Conservation (phyloP, 345 rosid genomes). For the Citrus glauca region DNA sequence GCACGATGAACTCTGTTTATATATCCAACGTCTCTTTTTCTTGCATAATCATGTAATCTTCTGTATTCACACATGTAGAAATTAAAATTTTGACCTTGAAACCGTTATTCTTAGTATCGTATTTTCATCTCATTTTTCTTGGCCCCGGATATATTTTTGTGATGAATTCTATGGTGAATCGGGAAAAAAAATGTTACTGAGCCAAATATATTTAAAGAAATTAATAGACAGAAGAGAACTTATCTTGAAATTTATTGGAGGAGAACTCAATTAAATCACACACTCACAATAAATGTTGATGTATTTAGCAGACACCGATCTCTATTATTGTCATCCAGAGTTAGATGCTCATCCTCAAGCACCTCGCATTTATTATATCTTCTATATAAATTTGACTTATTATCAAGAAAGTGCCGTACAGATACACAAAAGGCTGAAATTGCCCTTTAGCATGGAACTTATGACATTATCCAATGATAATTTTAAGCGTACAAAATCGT, state of each 20-base stretch:
- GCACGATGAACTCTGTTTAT: background rate
- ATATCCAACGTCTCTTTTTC: background rate
- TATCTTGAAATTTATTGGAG: conserved; percentile 17
- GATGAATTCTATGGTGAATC: background rate
- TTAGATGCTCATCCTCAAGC: conserved; percentile 22
- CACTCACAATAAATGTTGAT: conserved; percentile 31
- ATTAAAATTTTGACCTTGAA: background rate
- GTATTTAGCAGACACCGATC: conserved; percentile 42
- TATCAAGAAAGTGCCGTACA: background rate
- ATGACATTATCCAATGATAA: background rate
- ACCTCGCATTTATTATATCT: conserved; percentile 3
- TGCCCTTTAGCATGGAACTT: background rate
- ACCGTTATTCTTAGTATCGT: background rate
- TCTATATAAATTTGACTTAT: background rate
- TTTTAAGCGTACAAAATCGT: background rate
- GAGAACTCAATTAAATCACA: background rate
- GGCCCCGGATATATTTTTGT: background rate
- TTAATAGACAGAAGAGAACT: background rate
- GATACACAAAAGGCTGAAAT: background rate
- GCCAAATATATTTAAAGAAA: background rate
- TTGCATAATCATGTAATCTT: background rate
- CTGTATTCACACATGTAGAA: background rate
- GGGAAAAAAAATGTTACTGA: background rate
- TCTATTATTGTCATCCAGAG: conserved; percentile 36
- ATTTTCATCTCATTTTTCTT: background rate